Conservation (phyloP, 1,284 basidiomycete genomes). For the Microbotryum saponariae region DNA sequence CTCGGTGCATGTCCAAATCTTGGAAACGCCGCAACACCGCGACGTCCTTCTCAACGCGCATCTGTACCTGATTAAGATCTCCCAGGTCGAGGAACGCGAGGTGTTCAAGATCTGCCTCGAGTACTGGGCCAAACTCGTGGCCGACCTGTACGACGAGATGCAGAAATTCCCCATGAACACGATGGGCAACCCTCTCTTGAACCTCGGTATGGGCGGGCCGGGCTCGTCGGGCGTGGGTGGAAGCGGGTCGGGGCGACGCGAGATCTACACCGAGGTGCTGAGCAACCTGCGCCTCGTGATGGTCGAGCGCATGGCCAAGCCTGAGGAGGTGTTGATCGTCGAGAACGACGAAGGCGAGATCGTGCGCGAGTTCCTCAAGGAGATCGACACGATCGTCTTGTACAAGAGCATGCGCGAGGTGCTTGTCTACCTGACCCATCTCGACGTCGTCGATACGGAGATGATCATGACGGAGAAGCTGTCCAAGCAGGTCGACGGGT, state of each 20-base stretch:
- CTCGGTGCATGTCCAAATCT: constrained; percentile 73
- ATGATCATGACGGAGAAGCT: constrained; percentile 95
- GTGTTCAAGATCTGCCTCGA: constrained; percentile 99
- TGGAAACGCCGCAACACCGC: constrained; percentile 84
- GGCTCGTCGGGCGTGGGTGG: constrained; percentile 39
- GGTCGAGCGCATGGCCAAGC: constrained; percentile 99
- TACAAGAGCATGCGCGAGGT: constrained; percentile 99
- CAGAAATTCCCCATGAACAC: constrained; percentile 86
- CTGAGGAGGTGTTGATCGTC: constrained; percentile 96
- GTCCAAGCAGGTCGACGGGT: constrained; percentile 64
- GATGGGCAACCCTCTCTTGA: constrained; percentile 74
- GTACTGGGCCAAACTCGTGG: constrained; percentile 98
- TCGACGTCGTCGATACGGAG: constrained; percentile 94
- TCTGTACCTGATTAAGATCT: constrained; percentile 97
- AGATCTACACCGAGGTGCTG: constrained; percentile 87
- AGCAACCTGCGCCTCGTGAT: constrained; percentile 92
- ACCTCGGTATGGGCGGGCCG: constrained; percentile 52
- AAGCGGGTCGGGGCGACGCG: constrained; percentile 67
- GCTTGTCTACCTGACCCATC: constrained; percentile 76
- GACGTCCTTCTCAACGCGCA: constrained; percentile 95
- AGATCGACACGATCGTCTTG: constrained; percentile 94
- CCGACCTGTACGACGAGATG: constrained; percentile 96
- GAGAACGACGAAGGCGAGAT: constrained; percentile 99
- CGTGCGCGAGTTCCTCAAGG: constrained; percentile 99
- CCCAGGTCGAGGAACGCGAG: constrained; percentile 95